Base-by-base conservation (phyloP, 768 basidiomycete genomes). In the Galerina marginata region DNA sequence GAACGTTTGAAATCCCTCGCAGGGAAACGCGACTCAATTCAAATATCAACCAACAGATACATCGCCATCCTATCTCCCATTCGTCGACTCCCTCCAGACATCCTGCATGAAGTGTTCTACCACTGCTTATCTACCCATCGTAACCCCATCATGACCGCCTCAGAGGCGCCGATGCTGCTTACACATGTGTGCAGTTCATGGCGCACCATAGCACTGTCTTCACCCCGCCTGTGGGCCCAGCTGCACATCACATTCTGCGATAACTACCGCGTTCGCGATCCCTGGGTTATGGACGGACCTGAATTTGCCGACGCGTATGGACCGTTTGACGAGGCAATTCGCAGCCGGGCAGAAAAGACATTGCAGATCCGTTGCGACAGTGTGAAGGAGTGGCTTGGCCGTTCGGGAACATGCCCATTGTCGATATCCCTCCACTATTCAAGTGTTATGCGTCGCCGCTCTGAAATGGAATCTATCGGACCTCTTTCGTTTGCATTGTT, bases 201-300 rank as follows among this genome's bases (percentile, higher is more conserved):
- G 58, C 42, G 45, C 14, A 33, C 29, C 4, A 16, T 40, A 15
- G 52, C 58, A 1, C 23, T 59, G 2, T 36, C 44, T 1, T 45
- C 44, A 6, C 51, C 58, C 9, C 43, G 33, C 10, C 38, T 59
- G 23, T 59, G 58, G 51, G 15, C 52, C 2, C 16, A 15, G 25
- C 29, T 59, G 3, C 37, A 59, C 11, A 48, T 53, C 15, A 36
- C 58, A 11, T 59, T 54, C 49, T 50, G 49, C 36, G 49, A 50
- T 20, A 37, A 50, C n/a, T 50, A 50, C 23, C 29, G 36, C 36
- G 14, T 37, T 15, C 6, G 33, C 6, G 25, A 7, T 6, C 26
- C 49, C 9, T 15, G 14, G 26, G 12, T 33, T 16, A 3, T 9
- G 33, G 49, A 50, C 14, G 15, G 16, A 2, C 20, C 20, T 1